A percentile compares a stretch with the other conserved stretches of the same genome.
These are phyloP conservation scores for Herpetomonas muscarum DNA, from an alignment of 208 protist genomes.

Conservation along the genomic window DNA sequence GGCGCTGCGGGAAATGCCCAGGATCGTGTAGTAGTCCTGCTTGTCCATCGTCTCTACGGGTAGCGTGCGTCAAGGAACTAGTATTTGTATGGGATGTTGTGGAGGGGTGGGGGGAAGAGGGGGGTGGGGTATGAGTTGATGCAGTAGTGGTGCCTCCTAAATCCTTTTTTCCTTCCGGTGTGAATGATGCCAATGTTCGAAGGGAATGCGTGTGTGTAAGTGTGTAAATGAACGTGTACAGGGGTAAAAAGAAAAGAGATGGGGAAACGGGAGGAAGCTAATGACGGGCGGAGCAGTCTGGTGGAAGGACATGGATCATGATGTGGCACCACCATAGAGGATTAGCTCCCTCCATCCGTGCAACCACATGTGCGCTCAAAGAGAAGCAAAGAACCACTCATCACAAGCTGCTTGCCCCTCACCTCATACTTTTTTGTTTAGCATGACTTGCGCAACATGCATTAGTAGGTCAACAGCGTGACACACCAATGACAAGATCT, in stretches of 20 bases:
- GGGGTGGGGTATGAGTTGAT: too few species aligned
- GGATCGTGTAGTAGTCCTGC: slow-evolving; percentile 67
- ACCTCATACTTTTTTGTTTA: slow-evolving; percentile 13
- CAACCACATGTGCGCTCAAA: too few species aligned
- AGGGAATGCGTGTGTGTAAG: too few species aligned
- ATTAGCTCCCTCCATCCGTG: too few species aligned
- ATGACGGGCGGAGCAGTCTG: not conserved
- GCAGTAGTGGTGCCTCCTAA: too few species aligned
- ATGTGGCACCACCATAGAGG: too few species aligned
- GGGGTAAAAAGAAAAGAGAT: slow-evolving; percentile 7
- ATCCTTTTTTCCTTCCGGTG: too few species aligned
- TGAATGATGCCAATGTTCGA: too few species aligned
- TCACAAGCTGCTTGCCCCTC: too few species aligned
- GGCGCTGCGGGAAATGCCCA: slow-evolving; percentile 67
- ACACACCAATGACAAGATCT: too few species aligned
- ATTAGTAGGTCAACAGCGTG: too few species aligned
- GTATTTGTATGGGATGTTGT: not conserved
- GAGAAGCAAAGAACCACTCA: not conserved
- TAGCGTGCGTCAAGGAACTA: not conserved
- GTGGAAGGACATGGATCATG: not conserved
- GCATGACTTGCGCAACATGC: not conserved
- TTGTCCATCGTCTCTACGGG: slow-evolving; percentile 33
- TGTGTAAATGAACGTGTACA: too few species aligned
- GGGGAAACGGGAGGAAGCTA: slow-evolving; percentile 1
- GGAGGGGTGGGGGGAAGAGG: not conserved